Base-by-base conservation (phyloP, 352 stramenopile species). In the Globisporangium nodosum region DNA sequence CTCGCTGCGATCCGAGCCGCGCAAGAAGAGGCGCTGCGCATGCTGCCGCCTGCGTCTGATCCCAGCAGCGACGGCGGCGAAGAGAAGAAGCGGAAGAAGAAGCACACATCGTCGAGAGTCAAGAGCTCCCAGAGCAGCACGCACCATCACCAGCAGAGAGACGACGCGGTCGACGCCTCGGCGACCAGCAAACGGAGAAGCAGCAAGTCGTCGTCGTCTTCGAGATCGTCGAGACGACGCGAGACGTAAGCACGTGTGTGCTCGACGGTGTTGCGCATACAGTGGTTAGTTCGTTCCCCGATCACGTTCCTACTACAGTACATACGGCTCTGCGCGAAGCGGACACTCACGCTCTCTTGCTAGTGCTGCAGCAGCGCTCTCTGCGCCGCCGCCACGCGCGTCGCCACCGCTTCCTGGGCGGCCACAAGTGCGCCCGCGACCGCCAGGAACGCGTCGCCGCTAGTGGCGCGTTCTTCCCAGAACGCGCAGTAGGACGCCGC, bases 1-100 rank as follows among this genome's bases (percentile, higher is more conserved):
- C 60, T 91, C 46, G 83, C 83, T 18, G 80, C 83, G 15, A 90
- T 93, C 52, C 75, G 72, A 18, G 67, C 80, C 48, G 83, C 83
- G 0, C 69, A 91, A 49, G 69, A 88, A 58, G 81, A 88, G 13
- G 81, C 81, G 0, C 48, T 86, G 60, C 73, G 68, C 9, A 90
- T 92, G 82, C 62, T 92, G 3, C 59, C 66, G 9, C 45, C 45
- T 49, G 31, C 45, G n/a, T 49, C 45, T 9, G 45, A n/a, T 21
- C 16, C 15, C 16, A 16, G 16, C 40, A 47, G 16, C 8, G 40
- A 47, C 20, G 45, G 9, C 8, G 45, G 24, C 1, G 45, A 3
- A 4, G 45, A 18, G 4, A 49, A 30, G 45, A 31, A 49, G n/a
- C 31, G 5, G 45, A 31, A 31, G 45, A 21, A 30, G 7, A 21